Conservation (phyloP, 192 early-diverging fungal species). For the Coemansia sp. region DNA sequence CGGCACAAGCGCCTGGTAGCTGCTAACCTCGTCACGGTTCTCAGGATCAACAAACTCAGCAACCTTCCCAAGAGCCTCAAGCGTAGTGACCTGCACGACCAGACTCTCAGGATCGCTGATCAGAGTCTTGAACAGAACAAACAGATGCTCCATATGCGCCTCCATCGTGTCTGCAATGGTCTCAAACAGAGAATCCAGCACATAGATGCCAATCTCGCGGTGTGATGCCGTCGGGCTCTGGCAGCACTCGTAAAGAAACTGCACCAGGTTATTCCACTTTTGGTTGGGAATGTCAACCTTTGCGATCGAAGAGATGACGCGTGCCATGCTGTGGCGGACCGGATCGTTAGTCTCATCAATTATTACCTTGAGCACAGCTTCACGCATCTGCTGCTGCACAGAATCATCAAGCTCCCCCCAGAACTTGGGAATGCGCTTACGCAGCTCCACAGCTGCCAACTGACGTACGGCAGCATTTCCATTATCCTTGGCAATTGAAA, state of each 20-base stretch:
- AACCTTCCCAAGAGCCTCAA: slow-evolving; percentile 78
- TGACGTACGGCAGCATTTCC: slow-evolving; percentile 75
- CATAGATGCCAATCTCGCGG: slow-evolving; percentile 84
- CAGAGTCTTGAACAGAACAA: slow-evolving; percentile 72
- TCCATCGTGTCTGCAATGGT: slow-evolving; percentile 67
- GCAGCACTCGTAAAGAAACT: slow-evolving; percentile 80
- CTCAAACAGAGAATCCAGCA: slow-evolving; percentile 86
- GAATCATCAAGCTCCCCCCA: slow-evolving; percentile 69
- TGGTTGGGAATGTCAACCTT: slow-evolving; percentile 75
- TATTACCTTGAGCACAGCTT: slow-evolving; percentile 68
- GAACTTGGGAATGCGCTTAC: slow-evolving; percentile 76
- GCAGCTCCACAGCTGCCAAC: slow-evolving; percentile 85
- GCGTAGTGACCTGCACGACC: slow-evolving; percentile 75
- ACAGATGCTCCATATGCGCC: slow-evolving; percentile 64
- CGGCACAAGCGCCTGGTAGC: slow-evolving; percentile 75
- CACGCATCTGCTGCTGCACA: slow-evolving; percentile 63
- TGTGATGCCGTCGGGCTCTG: slow-evolving; percentile 70
- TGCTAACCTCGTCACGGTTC: slow-evolving; percentile 66
- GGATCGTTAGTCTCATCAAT: slow-evolving; percentile 68
- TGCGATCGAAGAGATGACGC: slow-evolving; percentile 88
- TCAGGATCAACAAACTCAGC: slow-evolving; percentile 79
- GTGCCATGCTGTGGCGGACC: slow-evolving; percentile 77
- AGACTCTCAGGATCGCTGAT: slow-evolving; percentile 83
- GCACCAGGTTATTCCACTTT: slow-evolving; percentile 76
- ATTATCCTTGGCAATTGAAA: slow-evolving; percentile 68